Evolutionary conservation across 257 asterid species (phyloP), one percentile per base, ranked within the genome.

Genomic region (Fraxinus quadrangulata): DNA sequence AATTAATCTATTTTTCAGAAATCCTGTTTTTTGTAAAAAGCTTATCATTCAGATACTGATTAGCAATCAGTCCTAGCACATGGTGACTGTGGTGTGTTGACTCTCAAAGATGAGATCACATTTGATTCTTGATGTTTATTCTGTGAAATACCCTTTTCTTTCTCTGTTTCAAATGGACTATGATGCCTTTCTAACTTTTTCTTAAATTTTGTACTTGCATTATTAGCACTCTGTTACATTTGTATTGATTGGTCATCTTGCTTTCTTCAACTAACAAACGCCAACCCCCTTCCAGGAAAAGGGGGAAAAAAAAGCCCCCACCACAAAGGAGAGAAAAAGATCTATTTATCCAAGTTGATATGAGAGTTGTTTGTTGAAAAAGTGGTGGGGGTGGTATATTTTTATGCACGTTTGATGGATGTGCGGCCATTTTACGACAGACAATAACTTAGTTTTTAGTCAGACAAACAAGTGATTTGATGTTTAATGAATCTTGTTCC

Each of bases 401-500:
- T 56, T 54, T 54, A 54, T 54, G 65, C 65, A 54, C 0, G 8
- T 47, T 47, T 49, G 2, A 51, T 51, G 34, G 59, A n/a, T 67
- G 31, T 66, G 42, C 65, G 74, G 80, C 65, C 24, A 28, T n/a
- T 34, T 4, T 31, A 40, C 11, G 2, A 79, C 66, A 45, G 59
- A 74, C 14, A 49, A 21, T 61, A 67, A 31, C 77, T 63, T 9
- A 45, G 63, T 28, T 70, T 67, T 51, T 61, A 31, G 66, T 80
- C n/a, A 70, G 83, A 71, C 72, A 72, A 71, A 75, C 77, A 84
- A 28, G 51, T 72, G 70, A 11, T 54, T 63, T 76, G 30, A 80
- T 70, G 67, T 76, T 80, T 45, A 24, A 70, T 47, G 2, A 21
- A 75, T 7, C 63, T 83, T 80, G 65, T 77, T 79, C 71, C 88